phyloP scores from a whole-genome alignment of 169 alveolate genomes.

The Neospora caninum region DNA sequence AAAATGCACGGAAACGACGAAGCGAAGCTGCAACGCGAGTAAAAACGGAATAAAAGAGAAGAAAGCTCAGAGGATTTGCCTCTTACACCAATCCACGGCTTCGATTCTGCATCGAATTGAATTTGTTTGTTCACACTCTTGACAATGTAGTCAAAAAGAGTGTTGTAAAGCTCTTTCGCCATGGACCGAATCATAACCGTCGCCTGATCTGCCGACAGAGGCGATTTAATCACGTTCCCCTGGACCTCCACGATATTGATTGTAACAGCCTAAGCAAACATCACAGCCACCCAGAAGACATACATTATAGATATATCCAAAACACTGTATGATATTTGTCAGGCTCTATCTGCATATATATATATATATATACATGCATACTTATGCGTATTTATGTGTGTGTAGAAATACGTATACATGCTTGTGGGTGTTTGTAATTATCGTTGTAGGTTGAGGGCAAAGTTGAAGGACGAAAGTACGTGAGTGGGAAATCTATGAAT shows the following conservation, averaged over 20 bases:
- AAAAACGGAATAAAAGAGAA: background rate
- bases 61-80: background rate
- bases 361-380: background rate
- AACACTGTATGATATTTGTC: background rate
- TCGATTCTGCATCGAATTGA: constrained; percentile 48
- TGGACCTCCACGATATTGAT: constrained; percentile 41
- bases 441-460: too few species aligned
- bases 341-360: too few species aligned
- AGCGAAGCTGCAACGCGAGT: too few species aligned
- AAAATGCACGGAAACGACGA: too few species aligned
- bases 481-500: too few species aligned
- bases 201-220: constrained; percentile 60
- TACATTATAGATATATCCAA: background rate
- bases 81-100: constrained; percentile 60
- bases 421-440: too few species aligned
- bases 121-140: constrained; percentile 38
- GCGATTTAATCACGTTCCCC: constrained; percentile 49
- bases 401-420: background rate
- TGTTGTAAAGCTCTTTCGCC: constrained; percentile 63
- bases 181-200: constrained; percentile 41
- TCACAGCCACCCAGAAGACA: background rate
- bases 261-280: constrained; percentile 43
- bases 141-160: constrained; percentile 49
- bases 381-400: background rate
- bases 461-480: too few species aligned